Evolutionary conservation across 1,284 basidiomycete species (phyloP), one percentile per base, ranked within the genome.

Genomic region (Pseudozyma hubeiensis): DNA sequence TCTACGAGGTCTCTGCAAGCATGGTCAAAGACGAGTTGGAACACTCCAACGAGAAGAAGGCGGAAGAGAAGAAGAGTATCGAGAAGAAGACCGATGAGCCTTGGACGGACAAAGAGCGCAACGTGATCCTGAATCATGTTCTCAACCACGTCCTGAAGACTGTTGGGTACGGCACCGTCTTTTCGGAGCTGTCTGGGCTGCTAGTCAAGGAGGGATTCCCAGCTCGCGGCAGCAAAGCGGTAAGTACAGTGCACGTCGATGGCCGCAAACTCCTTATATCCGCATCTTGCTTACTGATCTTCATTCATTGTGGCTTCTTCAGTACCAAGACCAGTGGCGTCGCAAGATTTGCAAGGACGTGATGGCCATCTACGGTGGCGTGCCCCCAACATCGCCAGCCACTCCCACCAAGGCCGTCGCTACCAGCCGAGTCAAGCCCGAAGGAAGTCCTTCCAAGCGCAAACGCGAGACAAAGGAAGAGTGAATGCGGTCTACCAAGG

Each of bases 281-380:
- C 24, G 24, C 24, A 24, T 24, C 24, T 24, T 24, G 24, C 24
- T 24, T 24, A 24, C 24, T 24, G 24, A 24, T 24, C 24, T 17
- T 30, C 33, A 29, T 30, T 31, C 14, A 19, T 35, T 1, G 11
- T 33, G 29, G 10, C 17, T 13, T 24, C 24, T 24, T 24, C 24
- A 64, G 61, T 49, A 49, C 53, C 19, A 35, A 29, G 48, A 59
- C n/a, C 68, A 71, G 51, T 63, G 68, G 68, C 37, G 43, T 31
- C 57, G 63, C 19, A 71, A 66, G 33, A 63, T 66, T 33, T 40
- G 19, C 37, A 62, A 65, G 30, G 59, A 71, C 16, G 9, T 71
- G 2, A 59, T 63, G 13, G 14, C 53, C 11, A 31, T 56, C 14
- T 71, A 66, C 29, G 33, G 51, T 1, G 40, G n/a, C 51, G 41